These are phyloP conservation scores for Osmanthus fragrans DNA, from an alignment of 257 asterid species.

Conservation along the genomic window DNA sequence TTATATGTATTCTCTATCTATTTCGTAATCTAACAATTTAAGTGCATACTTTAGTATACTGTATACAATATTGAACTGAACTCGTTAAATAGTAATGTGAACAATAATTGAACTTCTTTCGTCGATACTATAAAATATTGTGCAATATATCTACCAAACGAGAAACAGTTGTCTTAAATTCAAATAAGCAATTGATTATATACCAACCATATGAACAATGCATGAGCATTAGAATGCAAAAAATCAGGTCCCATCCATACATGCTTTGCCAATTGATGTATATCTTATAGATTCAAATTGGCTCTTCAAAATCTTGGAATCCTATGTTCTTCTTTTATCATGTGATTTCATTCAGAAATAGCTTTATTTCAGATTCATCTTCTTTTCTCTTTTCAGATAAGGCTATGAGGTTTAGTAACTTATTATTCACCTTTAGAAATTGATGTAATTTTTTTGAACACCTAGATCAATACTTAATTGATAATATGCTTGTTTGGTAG, in stretches of 20 bases:
- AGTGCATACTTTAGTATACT: too few relatives aligned
- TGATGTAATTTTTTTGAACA: not conserved
- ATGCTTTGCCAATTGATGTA: not conserved
- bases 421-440: not conserved
- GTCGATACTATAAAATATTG: too few relatives aligned
- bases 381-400: slow-evolving; percentile 9
- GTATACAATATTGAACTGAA: too few relatives aligned
- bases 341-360: not conserved
- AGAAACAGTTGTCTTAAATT: not conserved
- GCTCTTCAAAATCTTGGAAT: slow-evolving; percentile 1
- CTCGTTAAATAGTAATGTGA: too few relatives aligned
- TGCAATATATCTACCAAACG: too few relatives aligned
- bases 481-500: too few relatives aligned
- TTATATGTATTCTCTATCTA: too few relatives aligned
- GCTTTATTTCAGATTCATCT: slow-evolving; percentile 6
- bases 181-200: not conserved
- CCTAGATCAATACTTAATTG: not conserved
- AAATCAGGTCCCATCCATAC: not conserved
- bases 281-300: not conserved
- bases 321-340: slow-evolving; percentile 1
- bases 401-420: not conserved
- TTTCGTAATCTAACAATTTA: too few relatives aligned
- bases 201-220: not conserved
- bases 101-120: too few relatives aligned
- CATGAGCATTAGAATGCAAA: not conserved